A percentile compares a stretch with the other conserved stretches of the same genome.
phyloP scores from a whole-genome alignment of 768 basidiomycete genomes.

The Hydnum rufescens region DNA sequence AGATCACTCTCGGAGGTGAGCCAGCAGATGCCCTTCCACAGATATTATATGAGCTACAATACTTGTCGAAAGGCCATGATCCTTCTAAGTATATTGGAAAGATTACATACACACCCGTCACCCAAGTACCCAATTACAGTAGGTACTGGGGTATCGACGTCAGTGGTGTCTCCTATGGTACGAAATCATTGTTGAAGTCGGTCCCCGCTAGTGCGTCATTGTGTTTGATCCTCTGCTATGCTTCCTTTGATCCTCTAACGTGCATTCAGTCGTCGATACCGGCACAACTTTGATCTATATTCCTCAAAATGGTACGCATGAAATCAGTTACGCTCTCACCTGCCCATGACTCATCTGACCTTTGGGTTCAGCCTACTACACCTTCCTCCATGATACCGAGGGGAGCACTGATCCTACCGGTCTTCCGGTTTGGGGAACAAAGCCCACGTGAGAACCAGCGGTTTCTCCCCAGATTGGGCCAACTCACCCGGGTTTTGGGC shows the following conservation, averaged over 20 bases:
- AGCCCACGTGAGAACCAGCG: background rate
- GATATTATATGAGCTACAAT: background rate
- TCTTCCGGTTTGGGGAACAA: background rate
- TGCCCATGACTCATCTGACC: background rate
- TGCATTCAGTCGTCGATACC: background rate
- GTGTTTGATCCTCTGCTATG: background rate
- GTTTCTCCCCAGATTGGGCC: background rate
- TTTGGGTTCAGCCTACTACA: background rate
- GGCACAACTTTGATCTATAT: background rate
- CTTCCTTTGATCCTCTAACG: background rate
- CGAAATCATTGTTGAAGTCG: background rate
- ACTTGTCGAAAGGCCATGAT: background rate
- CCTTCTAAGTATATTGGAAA: background rate
- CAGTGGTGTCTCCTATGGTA: background rate
- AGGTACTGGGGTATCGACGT: background rate
- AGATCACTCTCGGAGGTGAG: conserved; percentile 1
- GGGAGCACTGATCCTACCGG: background rate
- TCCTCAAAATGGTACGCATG: background rate
- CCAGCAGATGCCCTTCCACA: background rate
- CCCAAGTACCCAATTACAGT: background rate
- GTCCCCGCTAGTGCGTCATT: background rate
- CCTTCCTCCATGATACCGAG: background rate
- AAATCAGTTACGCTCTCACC: background rate
- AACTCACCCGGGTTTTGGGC: background rate
- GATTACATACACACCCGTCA: background rate